A percentile compares a stretch with the other conserved stretches of the same genome.
Evolutionary conservation across 371 early-diverging fungal species (phyloP).

Genomic region (Capniomyces stellatus): DNA sequence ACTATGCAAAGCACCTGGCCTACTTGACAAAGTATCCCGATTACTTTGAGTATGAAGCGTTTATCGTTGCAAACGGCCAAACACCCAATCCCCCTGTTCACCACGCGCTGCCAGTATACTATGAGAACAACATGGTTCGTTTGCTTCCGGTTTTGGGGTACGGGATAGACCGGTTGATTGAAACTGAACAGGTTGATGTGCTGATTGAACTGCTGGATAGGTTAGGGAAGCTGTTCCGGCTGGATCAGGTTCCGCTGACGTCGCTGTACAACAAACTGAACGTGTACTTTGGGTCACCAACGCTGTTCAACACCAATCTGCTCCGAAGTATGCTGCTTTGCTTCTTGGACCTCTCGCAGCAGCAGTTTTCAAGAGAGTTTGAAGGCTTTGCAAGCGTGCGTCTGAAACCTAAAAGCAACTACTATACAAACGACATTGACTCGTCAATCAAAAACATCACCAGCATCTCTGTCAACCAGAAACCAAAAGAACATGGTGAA

Average conservation of each 20-base stretch:
- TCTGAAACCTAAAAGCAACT: neutral
- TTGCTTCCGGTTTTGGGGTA: constrained; percentile 46
- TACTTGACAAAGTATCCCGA: constrained; percentile 51
- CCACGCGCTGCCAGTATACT: constrained; percentile 47
- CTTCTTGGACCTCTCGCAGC: constrained; percentile 42
- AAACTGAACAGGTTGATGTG: constrained; percentile 38
- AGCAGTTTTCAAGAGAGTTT: constrained; percentile 28
- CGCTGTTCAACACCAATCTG: constrained; percentile 34
- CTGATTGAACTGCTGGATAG: constrained; percentile 40
- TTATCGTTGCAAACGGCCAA: constrained; percentile 24
- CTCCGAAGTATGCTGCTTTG: constrained; percentile 35
- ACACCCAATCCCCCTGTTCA: constrained; percentile 29
- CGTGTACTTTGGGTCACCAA: constrained; percentile 44
- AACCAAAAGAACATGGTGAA: neutral
- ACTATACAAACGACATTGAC: neutral
- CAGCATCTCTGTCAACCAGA: neutral
- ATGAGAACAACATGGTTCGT: constrained; percentile 45
- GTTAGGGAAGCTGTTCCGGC: constrained; percentile 43
- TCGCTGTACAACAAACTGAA: constrained; percentile 44
- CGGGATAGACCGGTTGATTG: constrained; percentile 45
- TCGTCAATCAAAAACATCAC: neutral
- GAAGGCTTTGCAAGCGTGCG: constrained; percentile 8
- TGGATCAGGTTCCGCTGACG: constrained; percentile 46
- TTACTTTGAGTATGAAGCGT: constrained; percentile 52
- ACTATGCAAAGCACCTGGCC: constrained; percentile 39